These are phyloP conservation scores for Pseudopediastrum boryanum DNA, from an alignment of 139 green algal species.

Conservation along the genomic window DNA sequence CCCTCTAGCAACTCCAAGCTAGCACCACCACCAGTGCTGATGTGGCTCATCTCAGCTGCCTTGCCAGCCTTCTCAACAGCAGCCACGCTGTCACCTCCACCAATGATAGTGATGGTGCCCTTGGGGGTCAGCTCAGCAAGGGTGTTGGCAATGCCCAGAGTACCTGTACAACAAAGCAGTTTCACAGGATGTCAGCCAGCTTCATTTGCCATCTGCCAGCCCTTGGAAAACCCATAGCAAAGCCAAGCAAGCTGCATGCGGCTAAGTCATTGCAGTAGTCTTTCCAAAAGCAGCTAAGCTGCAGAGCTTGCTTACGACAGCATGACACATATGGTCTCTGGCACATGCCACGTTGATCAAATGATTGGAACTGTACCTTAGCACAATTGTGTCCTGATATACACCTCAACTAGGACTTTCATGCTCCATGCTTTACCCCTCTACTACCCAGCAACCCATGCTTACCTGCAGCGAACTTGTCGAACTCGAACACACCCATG, in stretches of 20 bases:
- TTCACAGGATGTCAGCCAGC: too few relatives aligned
- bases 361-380: too few relatives aligned
- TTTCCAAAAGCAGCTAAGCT: not conserved
- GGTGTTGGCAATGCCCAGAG: slow-evolving; percentile 82
- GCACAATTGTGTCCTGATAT: too few relatives aligned
- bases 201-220: too few relatives aligned
- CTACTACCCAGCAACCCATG: too few relatives aligned
- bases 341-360: too few relatives aligned
- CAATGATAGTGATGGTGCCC: slow-evolving; percentile 95
- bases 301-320: not conserved
- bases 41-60: slow-evolving; percentile 88
- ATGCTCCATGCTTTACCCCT: too few relatives aligned
- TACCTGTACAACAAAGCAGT: too few relatives aligned
- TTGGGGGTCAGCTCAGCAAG: slow-evolving; percentile 84
- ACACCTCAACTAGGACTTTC: too few relatives aligned
- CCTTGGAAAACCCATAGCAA: too few relatives aligned
- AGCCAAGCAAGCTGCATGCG: too few relatives aligned
- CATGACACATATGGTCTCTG: not conserved
- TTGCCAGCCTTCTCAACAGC: slow-evolving; percentile 98
- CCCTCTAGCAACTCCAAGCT: slow-evolving; percentile 99
- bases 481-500: slow-evolving; percentile 98
- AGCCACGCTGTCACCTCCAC: slow-evolving; percentile 97
- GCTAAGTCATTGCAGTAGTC: not conserved
- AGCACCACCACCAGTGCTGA: slow-evolving; percentile 96
- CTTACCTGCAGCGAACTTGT: slow-evolving; percentile 93